Evolutionary conservation across 2,329 filamentous ascomycete species (phyloP), one percentile per base, ranked within the genome.

Genomic region (Cercospora citrullina): DNA sequence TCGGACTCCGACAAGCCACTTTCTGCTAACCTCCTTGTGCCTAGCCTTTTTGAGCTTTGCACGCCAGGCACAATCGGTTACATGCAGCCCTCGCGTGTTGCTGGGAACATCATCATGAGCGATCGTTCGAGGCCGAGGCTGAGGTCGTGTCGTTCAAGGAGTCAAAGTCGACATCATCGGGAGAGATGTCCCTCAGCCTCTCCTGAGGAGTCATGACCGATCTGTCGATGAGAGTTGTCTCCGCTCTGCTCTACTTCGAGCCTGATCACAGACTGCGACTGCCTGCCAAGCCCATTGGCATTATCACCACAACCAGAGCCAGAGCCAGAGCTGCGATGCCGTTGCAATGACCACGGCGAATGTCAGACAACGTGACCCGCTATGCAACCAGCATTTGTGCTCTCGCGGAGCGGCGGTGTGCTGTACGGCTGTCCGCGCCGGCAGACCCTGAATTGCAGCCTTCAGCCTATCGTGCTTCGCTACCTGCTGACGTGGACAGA

Each of bases 381-480:
- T n/a, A 55, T 28, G 48, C 3, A 55, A 55, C 48, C 48, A 55
- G 55, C 55, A 14, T 21, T 30, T 59, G 55, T n/a, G 12, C 26
- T 59, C 4, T 33, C 6, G 18, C 28, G 36, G 18, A 59, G 55
- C 55, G 31, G 55, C 55, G 55, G 55, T 59, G 55, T 59, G 55
- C 28, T 59, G 55, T 14, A 31, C 55, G 55, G 55, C 55, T 33
- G 28, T 59, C 28, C 55, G 55, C 55, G 55, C 55, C 55, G 55
- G 9, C 16, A 59, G 28, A 59, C 55, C 55, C 55, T 59, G 31
- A 21, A 31, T 14, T 36, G 26, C 55, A 31, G 55, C 55, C 28
- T 21, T 14, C 28, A 59, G 55, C 55, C 55, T 36, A 23, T 59
- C 31, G n/a, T 59, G n/a, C 55, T 33, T 36, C 53, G 55, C 30